Evolutionary conservation across 1,139 yeast genomes (phyloP), one percentile per base, ranked within the genome.

Genomic region (Meyerozyma carpophila): DNA sequence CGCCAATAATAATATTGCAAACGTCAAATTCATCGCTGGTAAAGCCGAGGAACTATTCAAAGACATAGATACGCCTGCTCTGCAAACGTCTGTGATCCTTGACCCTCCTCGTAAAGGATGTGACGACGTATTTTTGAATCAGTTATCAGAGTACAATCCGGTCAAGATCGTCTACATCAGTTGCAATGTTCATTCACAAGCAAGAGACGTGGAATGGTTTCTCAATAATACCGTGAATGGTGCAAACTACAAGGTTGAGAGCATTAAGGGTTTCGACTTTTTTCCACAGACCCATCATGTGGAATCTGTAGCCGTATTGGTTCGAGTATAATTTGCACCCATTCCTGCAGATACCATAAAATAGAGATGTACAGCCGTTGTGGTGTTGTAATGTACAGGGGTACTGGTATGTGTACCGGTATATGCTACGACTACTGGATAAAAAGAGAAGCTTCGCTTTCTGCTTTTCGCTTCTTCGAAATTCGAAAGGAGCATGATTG

Each of bases 31-130:
- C 56, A 80, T 91, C 32, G 91, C 82, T 29, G 98, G 98, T 32
- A 86, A 89, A 58, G 98, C 98, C 1, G 97, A 91, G 60, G 78
- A 82, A 61, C 82, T 93, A 44, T 93, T 93, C 63, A 87, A 78
- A 42, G 81, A 81, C 49, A 88, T 89, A 46, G 84, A 82, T 48
- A 60, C 72, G 7, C 94, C 95, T 11, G 72, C 81, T 28, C 77
- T 75, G 37, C 72, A 81, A 54, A 93, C 98, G 0, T 83, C 96
- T 11, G 94, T 93, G 36, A 90, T 93, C 49, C 77, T 94, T 56
- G 98, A 93, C 61, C 98, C 98, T 6, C 96, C 98, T 37, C 80
- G 98, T 61, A 93, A 93, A 64, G 98, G 98, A 1, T 91, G 98
- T 63, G 98, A 91, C 62, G 84, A 82, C 44, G 81, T 82, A 8